Base-by-base conservation (phyloP, 495 filamentous ascomycete genomes). In the Parathielavia appendiculata region DNA sequence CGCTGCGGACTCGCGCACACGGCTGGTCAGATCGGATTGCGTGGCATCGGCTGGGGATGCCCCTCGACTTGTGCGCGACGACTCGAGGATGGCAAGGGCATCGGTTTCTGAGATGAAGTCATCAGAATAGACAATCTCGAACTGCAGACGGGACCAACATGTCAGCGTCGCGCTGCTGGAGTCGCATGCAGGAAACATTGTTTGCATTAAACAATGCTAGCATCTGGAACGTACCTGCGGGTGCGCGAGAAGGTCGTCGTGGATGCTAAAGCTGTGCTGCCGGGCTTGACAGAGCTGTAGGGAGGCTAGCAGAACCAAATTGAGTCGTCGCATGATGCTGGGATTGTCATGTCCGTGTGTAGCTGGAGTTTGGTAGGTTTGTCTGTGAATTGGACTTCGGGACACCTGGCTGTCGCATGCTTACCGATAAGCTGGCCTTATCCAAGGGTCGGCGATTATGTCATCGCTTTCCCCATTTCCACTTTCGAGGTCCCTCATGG, bases 161-260 rank as follows among this genome's bases (percentile, higher is more conserved):
- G 36, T 53, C 23, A 56, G 43, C 49, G 47, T 40, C 12, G 32
- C 16, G 17, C 17, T 32, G 23, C n/a, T n/a, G n/a, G n/a, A n/a
- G n/a, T 14, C 20, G 11, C 40, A 20, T 17, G 40, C 17, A 4
- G 16, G 40, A 30, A 30, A 5, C 40, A 45, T 22, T 0, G 2
- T 5, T 4, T 22, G 43, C 16, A 44, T 1, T 11, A 5, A 13
- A 10, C 14, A 30, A n/a, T 6, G 20, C 35, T 23, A 5, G 13
- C 5, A 12, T 23, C 6, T 1, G n/a, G 36, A 51, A 68, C 75
- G 35, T 73, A 95, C 91, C 77, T 97, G 93, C 26, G 93, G 93
- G 76, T 87, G 90, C 20, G 93, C 92, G 38, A 96, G 78, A 11
- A 98, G 70, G 70, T 98, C 93, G 67, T 97, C 92, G 65, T 95